These are phyloP conservation scores for Soucietia sequanensis DNA, from an alignment of 805 yeast genomes.

Conservation along the genomic window DNA sequence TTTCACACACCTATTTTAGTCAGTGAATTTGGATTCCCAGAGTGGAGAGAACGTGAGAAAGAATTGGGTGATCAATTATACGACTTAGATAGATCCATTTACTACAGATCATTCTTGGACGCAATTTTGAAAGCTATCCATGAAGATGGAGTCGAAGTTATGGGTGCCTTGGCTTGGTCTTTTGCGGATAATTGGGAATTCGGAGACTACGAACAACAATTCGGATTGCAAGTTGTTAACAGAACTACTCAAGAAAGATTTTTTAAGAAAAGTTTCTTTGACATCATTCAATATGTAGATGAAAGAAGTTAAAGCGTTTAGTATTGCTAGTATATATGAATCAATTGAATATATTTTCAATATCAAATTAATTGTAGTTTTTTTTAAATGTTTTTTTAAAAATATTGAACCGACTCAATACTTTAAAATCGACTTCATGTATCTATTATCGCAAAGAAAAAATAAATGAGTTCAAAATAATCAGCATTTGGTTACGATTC, in stretches of 20 bases:
- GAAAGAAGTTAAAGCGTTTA: conserved; percentile 9
- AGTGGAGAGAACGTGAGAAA: conserved; percentile 26
- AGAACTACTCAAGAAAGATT: conserved; percentile 23
- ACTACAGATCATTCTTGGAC: conserved; percentile 25
- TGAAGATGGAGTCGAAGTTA: conserved; percentile 23
- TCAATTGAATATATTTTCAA: neutral
- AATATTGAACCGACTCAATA: no score
- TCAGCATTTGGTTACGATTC: no score
- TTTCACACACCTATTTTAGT: conserved; percentile 23
- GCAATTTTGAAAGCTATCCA: conserved; percentile 21
- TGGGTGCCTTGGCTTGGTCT: conserved; percentile 33
- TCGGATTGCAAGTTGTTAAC: conserved; percentile 24
- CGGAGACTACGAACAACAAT: conserved; percentile 21
- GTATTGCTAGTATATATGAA: neutral
- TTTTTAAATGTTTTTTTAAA: no score
- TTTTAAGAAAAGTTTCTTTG: conserved; percentile 21
- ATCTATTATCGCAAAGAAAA: no score
- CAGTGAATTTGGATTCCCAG: conserved; percentile 35
- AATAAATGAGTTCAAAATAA: no score
- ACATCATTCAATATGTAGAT: conserved; percentile 9
- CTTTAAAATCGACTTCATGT: no score
- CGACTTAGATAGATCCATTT: conserved; percentile 27
- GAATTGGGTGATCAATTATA: conserved; percentile 20
- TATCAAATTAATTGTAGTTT: no score
- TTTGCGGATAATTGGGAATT: conserved; percentile 34